Base-by-base conservation (phyloP, 345 rosid species). In the Streptanthus diversifolius region DNA sequence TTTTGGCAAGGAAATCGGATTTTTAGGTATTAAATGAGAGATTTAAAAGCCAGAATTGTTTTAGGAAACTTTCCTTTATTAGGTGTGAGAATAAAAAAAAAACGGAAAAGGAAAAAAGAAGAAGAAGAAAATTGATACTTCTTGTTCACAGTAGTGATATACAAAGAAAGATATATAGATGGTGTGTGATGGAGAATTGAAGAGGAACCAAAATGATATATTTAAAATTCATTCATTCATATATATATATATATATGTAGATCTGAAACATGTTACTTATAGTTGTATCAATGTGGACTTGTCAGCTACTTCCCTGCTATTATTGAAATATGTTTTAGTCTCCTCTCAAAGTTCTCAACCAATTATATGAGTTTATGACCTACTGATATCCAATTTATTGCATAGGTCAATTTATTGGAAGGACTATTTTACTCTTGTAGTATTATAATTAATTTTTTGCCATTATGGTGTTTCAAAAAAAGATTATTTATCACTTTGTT, bases 301-400 rank as follows among this genome's bases (percentile, higher is more conserved):
- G 15, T 63, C 47, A 32, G 57, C 54, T 54, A 62, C 54, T 52
- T 51, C 70, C 5, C 45, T 0, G 32, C 24, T 47, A 49, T 73
- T 36, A 57, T 73, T 65, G 14, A 56, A 73, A 25, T 56, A 66
- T 73, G 41, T 40, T 41, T 73, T 55, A 33, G 66, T 56, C 51
- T 65, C 59, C 25, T 37, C 37, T 18, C 62, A 74, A 74, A 48
- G 68, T 74, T 74, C 78, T 51, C 78, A 74, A 67, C 78, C 68
- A 74, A 74, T 52, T 67, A 39, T 24, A 47, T 33, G 61, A 44
- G 44, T 45, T 65, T 64, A 64, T 33, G 77, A 74, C 72, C 72
- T 66, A 74, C 66, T 49, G 0, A 27, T 33, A 45, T 44, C 47
- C 27, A 33, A 63, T 54, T 21, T 63, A 1, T 24, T 30, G 1